Conservation (phyloP, 176 grass and related monocot species). For the Cenchrus fungigraminus region DNA sequence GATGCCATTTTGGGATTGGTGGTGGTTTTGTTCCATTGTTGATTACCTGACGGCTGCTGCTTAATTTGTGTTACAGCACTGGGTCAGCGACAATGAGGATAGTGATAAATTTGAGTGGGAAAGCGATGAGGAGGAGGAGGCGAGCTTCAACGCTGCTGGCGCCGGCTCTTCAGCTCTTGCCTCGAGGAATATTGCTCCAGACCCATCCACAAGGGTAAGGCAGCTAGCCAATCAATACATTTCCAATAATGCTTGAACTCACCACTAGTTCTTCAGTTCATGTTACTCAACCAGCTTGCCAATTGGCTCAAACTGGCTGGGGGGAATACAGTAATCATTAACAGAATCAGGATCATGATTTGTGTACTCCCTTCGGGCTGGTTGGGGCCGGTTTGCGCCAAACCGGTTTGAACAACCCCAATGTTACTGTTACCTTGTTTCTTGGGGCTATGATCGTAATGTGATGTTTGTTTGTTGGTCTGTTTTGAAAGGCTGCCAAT, state of each 20-base stretch:
- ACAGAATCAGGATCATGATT: not conserved
- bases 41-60: not conserved
- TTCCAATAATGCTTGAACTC: not conserved
- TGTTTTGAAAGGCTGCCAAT: conserved; percentile 44
- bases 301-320: not conserved
- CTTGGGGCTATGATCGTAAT: conserved; percentile 18
- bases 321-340: not conserved
- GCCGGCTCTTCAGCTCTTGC: not conserved
- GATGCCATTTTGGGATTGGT: not conserved
- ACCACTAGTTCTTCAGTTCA: not conserved
- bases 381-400: not conserved
- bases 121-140: conserved; percentile 30
- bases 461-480: conserved; percentile 26
- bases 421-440: conserved; percentile 29
- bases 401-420: not conserved
- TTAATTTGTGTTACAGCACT: conserved; percentile 45
- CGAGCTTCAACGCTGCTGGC: not conserved
- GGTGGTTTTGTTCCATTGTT: not conserved
- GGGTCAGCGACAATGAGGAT: conserved; percentile 46
- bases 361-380: not conserved
- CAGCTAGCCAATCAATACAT: conserved; percentile 17
- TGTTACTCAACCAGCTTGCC: not conserved
- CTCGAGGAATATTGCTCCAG: conserved; percentile 10
- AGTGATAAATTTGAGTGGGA: conserved; percentile 46
- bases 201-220: not conserved